A percentile compares a stretch with the other conserved stretches of the same genome.
Evolutionary conservation across 2,329 filamentous ascomycete species (phyloP).

Genomic region (Fusarium domesticum): DNA sequence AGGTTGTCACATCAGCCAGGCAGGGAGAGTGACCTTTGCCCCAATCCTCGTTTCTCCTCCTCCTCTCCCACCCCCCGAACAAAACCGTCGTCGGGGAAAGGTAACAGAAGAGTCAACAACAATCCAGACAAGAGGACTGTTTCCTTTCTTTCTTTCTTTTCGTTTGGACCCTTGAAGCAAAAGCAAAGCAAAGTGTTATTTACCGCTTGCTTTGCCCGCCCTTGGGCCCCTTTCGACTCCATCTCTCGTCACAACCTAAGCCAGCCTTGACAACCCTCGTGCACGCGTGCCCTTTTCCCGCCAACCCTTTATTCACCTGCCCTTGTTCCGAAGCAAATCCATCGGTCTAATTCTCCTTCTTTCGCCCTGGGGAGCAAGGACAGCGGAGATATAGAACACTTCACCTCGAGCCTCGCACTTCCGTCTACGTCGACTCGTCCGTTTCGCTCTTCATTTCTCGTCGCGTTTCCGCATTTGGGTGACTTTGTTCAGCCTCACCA

Average conservation of each 20-base stretch:
- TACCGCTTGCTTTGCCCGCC: neutral
- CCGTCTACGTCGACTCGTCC: no score
- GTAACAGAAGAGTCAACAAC: neutral
- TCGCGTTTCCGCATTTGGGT: neutral
- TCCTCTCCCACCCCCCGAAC: neutral
- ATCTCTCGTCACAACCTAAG: conserved; percentile 19
- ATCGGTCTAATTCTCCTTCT: conserved; percentile 3
- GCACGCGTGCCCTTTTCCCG: conserved; percentile 12
- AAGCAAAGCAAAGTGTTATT: conserved; percentile 1
- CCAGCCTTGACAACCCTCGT: conserved; percentile 9
- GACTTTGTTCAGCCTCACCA: neutral
- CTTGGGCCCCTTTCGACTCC: conserved; percentile 9
- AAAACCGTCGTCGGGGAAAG: neutral
- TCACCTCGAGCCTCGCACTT: no score
- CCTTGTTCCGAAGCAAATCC: conserved; percentile 9
- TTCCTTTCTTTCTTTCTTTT: neutral
- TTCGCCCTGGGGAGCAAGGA: conserved; percentile 9
- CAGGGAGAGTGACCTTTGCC: no score
- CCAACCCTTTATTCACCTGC: conserved; percentile 9
- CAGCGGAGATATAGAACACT: no score
- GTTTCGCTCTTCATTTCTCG: conserved; percentile 7
- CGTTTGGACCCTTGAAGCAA: neutral
- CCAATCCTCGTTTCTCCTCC: neutral
- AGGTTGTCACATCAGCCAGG: no score
- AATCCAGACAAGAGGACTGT: neutral